Evolutionary conservation across 2,329 filamentous ascomycete genomes (phyloP).

Genomic region (Lojkania enalia): DNA sequence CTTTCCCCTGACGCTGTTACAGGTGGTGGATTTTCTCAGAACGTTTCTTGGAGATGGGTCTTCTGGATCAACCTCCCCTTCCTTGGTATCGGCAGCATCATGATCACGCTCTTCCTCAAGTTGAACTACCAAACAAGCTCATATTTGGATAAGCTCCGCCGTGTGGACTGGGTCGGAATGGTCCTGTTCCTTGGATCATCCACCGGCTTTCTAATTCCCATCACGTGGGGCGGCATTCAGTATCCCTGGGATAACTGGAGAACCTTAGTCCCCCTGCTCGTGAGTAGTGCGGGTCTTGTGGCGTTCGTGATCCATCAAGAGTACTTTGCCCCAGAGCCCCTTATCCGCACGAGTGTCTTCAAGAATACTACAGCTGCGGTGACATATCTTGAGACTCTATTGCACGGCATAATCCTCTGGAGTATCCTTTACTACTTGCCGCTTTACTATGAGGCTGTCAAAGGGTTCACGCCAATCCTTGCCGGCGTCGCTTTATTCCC

Average conservation of each 20-base stretch:
- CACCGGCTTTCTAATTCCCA: slow-evolving; percentile 63
- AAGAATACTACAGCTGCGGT: slow-evolving; percentile 55
- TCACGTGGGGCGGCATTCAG: slow-evolving; percentile 68
- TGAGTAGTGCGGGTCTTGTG: slow-evolving; percentile 58
- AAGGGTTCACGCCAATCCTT: slow-evolving; percentile 43
- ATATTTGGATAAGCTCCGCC: slow-evolving; percentile 54
- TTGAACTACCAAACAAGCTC: slow-evolving; percentile 53
- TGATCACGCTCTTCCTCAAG: slow-evolving; percentile 59
- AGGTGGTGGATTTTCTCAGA: slow-evolving; percentile 58
- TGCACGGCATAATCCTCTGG: slow-evolving; percentile 60
- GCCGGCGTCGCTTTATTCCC: slow-evolving; percentile 47
- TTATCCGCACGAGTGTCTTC: slow-evolving; percentile 53
- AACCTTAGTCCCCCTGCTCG: slow-evolving; percentile 63
- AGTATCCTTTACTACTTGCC: slow-evolving; percentile 48
- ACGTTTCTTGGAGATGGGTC: slow-evolving; percentile 63
- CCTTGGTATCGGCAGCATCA: slow-evolving; percentile 52
- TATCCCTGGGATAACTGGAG: slow-evolving; percentile 66
- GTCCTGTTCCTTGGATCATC: slow-evolving; percentile 62
- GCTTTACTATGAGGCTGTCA: slow-evolving; percentile 49
- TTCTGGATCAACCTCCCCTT: slow-evolving; percentile 68
- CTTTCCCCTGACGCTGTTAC: not conserved
- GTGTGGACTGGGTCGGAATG: slow-evolving; percentile 67
- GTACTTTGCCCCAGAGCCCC: slow-evolving; percentile 54
- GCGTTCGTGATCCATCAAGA: slow-evolving; percentile 60
- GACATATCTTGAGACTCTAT: slow-evolving; percentile 57